These are phyloP conservation scores for Suillus cothurnatus DNA, from an alignment of 768 basidiomycete genomes.

Conservation along the genomic window DNA sequence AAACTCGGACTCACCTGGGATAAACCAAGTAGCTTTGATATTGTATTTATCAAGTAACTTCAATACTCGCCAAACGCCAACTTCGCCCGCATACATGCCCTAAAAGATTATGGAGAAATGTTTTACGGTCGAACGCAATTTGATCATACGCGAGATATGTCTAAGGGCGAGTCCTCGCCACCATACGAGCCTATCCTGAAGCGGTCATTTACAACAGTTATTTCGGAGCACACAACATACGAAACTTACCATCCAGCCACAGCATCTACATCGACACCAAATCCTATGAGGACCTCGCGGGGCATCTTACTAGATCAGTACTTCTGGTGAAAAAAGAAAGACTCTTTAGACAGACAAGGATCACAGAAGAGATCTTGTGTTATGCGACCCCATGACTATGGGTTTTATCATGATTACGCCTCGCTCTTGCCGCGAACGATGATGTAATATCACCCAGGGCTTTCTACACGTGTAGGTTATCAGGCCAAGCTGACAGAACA, in stretches of 20 bases:
- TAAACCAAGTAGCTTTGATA: slow-evolving; percentile 71
- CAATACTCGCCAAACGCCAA: slow-evolving; percentile 63
- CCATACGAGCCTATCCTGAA: slow-evolving; percentile 67
- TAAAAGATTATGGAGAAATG: slow-evolving; percentile 7
- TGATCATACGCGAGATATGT: slow-evolving; percentile 55
- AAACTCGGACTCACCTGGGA: slow-evolving; percentile 48
- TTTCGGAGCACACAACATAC: slow-evolving; percentile 1
- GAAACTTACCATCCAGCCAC: slow-evolving; percentile 62
- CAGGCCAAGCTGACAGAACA: neutral
- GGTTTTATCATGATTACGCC: neutral
- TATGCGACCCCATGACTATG: neutral
- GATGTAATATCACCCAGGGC: neutral
- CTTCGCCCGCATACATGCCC: slow-evolving; percentile 75
- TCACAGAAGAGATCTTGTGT: neutral
- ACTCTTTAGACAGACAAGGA: neutral
- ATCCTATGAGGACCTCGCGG: slow-evolving; percentile 54
- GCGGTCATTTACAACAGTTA: neutral
- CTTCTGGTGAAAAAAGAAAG: no score
- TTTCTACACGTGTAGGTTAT: slow-evolving; percentile 5
- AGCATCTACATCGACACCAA: slow-evolving; percentile 73
- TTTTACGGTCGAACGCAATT: neutral
- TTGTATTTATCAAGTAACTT: slow-evolving; percentile 69
- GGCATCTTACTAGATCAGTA: slow-evolving; percentile 38
- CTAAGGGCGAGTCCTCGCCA: slow-evolving; percentile 64
- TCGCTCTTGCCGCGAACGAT: neutral